These are phyloP conservation scores for Cytospora leucostoma DNA, from an alignment of 2,329 filamentous ascomycete species.

Conservation along the genomic window DNA sequence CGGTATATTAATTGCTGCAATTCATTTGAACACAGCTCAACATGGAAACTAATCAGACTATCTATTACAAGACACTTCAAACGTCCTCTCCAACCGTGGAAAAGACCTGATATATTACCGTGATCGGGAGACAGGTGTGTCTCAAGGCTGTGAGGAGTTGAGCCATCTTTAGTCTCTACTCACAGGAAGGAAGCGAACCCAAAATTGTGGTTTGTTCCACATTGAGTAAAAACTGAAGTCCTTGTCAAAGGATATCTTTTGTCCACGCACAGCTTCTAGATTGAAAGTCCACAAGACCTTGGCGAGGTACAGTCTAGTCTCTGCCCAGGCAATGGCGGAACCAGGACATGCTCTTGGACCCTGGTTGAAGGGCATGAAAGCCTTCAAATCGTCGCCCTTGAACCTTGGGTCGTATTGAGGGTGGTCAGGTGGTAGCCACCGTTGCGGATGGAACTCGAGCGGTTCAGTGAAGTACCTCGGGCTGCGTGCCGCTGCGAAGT, in stretches of 20 bases:
- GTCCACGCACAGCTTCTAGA: constrained; percentile 15
- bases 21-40: no score
- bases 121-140: no score
- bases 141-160: no score
- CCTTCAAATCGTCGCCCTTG: constrained; percentile 1
- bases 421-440: constrained; percentile 20
- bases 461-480: constrained; percentile 23
- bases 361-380: constrained; percentile 22
- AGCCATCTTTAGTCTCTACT: no score
- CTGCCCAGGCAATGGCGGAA: background rate
- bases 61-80: no score
- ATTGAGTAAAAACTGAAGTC: constrained; percentile 25
- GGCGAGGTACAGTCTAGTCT: constrained; percentile 10
- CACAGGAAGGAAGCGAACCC: constrained; percentile 17
- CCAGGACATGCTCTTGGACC: constrained; percentile 22
- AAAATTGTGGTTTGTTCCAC: constrained; percentile 22
- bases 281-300: constrained; percentile 19
- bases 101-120: no score
- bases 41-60: no score
- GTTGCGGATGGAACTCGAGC: constrained; percentile 17
- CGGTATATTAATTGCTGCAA: no score
- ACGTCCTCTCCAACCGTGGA: no score
- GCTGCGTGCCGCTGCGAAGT: constrained; percentile 21
- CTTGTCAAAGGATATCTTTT: constrained; percentile 21
- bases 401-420: background rate